These are phyloP conservation scores for Chalciporus pseudorubinellus DNA, from an alignment of 768 basidiomycete genomes.

Conservation along the genomic window DNA sequence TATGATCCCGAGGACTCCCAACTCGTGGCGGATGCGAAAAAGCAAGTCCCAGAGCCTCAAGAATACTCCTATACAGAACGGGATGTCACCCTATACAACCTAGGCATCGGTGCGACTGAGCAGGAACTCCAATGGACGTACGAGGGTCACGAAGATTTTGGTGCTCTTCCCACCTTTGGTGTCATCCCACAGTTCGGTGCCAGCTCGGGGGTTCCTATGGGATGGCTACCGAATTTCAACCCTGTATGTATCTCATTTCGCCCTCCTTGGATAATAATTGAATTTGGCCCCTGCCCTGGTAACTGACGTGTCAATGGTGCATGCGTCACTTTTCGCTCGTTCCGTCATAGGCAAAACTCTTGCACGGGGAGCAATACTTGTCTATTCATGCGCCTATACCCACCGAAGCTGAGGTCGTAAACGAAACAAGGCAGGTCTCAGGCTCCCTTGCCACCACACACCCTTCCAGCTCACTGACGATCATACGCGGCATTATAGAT, in stretches of 20 bases:
- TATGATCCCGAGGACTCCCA: constrained; percentile 81
- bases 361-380: constrained; percentile 97
- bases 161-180: constrained; percentile 89
- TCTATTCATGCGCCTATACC: constrained; percentile 85
- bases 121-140: constrained; percentile 90
- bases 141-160: constrained; percentile 85
- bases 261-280: too few relatives aligned
- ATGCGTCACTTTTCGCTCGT: background rate
- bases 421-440: constrained; percentile 68
- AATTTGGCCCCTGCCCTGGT: background rate
- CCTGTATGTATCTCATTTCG: constrained; percentile 55
- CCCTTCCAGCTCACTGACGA: constrained; percentile 5
- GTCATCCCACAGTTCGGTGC: constrained; percentile 89
- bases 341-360: constrained; percentile 73
- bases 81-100: constrained; percentile 92
- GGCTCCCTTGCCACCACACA: background rate
- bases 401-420: constrained; percentile 76
- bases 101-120: constrained; percentile 92
- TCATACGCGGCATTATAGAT: constrained; percentile 34
- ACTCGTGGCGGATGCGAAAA: constrained; percentile 81
- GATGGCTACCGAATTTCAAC: constrained; percentile 94
- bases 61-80: constrained; percentile 81
- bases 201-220: constrained; percentile 62
- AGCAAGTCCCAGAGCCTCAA: constrained; percentile 46
- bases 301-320: constrained; percentile 1